Evolutionary conservation across 352 stramenopile species (phyloP), one percentile per base, ranked within the genome.

Genomic region (Phytophthora multivora): DNA sequence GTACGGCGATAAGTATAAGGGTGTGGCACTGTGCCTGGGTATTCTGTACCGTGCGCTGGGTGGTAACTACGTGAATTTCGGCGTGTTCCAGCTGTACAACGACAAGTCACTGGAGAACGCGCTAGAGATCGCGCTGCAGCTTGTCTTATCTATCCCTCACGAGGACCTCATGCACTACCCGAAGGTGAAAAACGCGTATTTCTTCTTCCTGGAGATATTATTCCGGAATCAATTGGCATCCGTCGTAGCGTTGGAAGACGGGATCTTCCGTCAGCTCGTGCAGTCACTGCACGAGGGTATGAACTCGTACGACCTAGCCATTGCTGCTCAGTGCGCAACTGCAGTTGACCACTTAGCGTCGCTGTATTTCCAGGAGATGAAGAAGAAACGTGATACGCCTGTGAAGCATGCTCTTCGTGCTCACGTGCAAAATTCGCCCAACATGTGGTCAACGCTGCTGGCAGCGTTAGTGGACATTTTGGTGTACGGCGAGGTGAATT

Each of bases 41-140:
- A 96, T 99, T 51, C 57, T 95, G 19, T 95, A 92, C 58, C 83
- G 86, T 30, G 83, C 84, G 11, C 59, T 95, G 21, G 86, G 86
- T 48, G 97, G 97, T 21, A 98, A 98, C 65, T 99, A 99, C 71
- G 96, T 99, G 49, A 99, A 98, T 71, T 99, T 99, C 75, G 97
- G 97, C 53, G 97, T 99, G 19, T 99, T 99, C 78, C 93, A 97
- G 69, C 79, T 99, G 36, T 99, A 99, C 80, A 98, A 98, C 63
- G 97, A 99, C 79, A 83, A 94, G 64, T 94, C 87, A 21, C 68
- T 93, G 35, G 94, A 99, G 55, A 97, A 96, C 71, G 92, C 97
- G 18, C 71, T 99, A 19, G 94, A 99, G 66, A 88, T 98, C 25
- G 93, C 90, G 15, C 63, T 99, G 57, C 89, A 98, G 64, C 85